Evolutionary conservation across 768 basidiomycete genomes (phyloP).

Genomic region (Lactifluus piperatus): DNA sequence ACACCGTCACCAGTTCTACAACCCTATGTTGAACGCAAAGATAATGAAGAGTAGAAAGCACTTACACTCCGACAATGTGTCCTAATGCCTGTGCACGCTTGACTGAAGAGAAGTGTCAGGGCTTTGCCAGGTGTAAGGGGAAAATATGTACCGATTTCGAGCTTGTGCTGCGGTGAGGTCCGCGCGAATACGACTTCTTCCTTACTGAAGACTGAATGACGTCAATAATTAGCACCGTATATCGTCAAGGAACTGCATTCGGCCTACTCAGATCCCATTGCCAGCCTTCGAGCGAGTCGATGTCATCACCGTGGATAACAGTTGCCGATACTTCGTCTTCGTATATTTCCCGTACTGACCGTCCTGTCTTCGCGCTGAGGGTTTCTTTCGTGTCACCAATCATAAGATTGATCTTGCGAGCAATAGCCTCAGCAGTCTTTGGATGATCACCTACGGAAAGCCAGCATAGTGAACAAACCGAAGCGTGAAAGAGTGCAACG

Average conservation of each 20-base stretch:
- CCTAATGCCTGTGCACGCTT: constrained; percentile 64
- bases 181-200: constrained; percentile 65
- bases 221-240: not conserved
- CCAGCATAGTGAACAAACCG: not conserved
- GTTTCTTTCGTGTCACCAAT: constrained; percentile 58
- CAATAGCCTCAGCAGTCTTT: constrained; percentile 67
- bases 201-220: constrained; percentile 49
- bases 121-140: not conserved
- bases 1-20: constrained; percentile 61
- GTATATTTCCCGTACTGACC: constrained; percentile 48
- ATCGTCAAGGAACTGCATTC: not conserved
- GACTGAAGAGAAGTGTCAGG: constrained; percentile 31
- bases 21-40: not conserved
- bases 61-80: constrained; percentile 65
- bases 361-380: constrained; percentile 45
- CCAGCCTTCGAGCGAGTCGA: constrained; percentile 58
- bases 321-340: constrained; percentile 62
- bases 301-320: constrained; percentile 60
- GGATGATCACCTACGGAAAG: constrained; percentile 49
- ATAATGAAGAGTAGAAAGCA: constrained; percentile 9
- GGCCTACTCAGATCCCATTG: constrained; percentile 63
- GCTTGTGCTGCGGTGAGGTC: constrained; percentile 64
- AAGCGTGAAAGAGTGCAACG: not conserved
- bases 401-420: constrained; percentile 63
- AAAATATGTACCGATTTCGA: constrained; percentile 49